These are phyloP conservation scores for Miamiensis avidus DNA, from an alignment of 169 alveolate genomes.

Conservation along the genomic window DNA sequence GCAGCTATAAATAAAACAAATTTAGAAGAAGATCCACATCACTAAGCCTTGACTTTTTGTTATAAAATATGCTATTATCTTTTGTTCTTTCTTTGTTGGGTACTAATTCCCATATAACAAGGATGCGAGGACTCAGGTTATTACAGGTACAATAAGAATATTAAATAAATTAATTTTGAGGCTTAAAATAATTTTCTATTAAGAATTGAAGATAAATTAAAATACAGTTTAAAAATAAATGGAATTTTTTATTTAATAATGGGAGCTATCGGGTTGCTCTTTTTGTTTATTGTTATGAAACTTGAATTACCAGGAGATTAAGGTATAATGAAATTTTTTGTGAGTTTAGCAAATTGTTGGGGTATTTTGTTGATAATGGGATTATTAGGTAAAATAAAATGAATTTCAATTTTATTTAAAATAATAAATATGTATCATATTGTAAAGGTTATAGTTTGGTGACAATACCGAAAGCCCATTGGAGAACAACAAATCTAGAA, in stretches of 20 bases:
- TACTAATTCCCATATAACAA: slow-evolving; percentile 39
- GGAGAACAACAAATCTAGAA: slow-evolving; percentile 29
- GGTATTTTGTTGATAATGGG: slow-evolving; percentile 34
- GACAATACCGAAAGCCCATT: slow-evolving; percentile 39
- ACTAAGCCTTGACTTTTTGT: not conserved
- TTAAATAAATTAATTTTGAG: no score
- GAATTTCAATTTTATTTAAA: no score
- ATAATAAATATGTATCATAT: no score
- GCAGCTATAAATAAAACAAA: slow-evolving; percentile 1
- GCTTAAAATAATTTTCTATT: not conserved
- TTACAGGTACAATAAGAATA: not conserved
- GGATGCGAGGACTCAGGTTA: slow-evolving; percentile 41
- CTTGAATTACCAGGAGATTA: slow-evolving; percentile 21
- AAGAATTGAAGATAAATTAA: slow-evolving; percentile 6
- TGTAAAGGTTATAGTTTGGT: slow-evolving; percentile 44
- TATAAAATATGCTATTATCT: slow-evolving; percentile 20
- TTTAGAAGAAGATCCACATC: slow-evolving; percentile 10
- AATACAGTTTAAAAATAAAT: slow-evolving; percentile 27
- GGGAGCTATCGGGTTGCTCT: slow-evolving; percentile 21
- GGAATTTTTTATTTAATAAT: slow-evolving; percentile 27
- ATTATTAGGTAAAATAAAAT: slow-evolving; percentile 12
- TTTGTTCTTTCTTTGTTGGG: slow-evolving; percentile 39
- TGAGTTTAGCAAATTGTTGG: slow-evolving; percentile 48
- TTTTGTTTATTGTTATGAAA: slow-evolving; percentile 4
- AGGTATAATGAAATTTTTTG: slow-evolving; percentile 36